phyloP scores from a whole-genome alignment of 78 protist genomes.

The Dictyostelium brefeldianum region DNA sequence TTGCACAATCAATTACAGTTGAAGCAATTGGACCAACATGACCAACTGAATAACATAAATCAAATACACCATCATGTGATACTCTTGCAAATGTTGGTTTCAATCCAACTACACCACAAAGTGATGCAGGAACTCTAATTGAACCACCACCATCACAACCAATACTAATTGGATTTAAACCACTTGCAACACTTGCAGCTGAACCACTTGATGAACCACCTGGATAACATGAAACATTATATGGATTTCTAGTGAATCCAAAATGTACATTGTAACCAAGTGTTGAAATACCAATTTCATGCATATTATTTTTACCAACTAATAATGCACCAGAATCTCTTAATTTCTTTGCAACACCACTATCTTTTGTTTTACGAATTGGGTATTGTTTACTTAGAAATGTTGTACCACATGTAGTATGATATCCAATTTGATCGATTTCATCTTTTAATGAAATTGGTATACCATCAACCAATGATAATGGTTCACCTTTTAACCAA shows the following conservation, averaged over 20 bases:
- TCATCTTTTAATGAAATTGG: slow-evolving; percentile 86
- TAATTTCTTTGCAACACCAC: slow-evolving; percentile 22
- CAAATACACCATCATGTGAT: slow-evolving; percentile 62
- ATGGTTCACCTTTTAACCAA: slow-evolving; percentile 54
- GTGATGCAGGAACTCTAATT: slow-evolving; percentile 82
- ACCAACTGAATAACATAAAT: slow-evolving; percentile 80
- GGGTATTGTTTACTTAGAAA: slow-evolving; percentile 15
- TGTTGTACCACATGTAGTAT: slow-evolving; percentile 72
- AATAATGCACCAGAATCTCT: slow-evolving; percentile 76
- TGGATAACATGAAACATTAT: slow-evolving; percentile 60
- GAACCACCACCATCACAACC: slow-evolving; percentile 91
- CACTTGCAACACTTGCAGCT: slow-evolving; percentile 71
- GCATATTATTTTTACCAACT: slow-evolving; percentile 93
- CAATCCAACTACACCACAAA: slow-evolving; percentile 84
- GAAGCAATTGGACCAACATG: slow-evolving; percentile 83
- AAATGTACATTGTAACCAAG: slow-evolving; percentile 75
- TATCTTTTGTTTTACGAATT: slow-evolving; percentile 1
- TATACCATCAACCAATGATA: slow-evolving; percentile 85
- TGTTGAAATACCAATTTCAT: slow-evolving; percentile 90
- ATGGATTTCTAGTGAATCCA: slow-evolving; percentile 87
- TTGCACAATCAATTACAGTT: slow-evolving; percentile 45
- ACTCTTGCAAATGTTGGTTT: slow-evolving; percentile 80
- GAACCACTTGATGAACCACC: slow-evolving; percentile 87
- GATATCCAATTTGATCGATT: slow-evolving; percentile 56
- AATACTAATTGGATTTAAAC: slow-evolving; percentile 76